A percentile compares a stretch with the other conserved stretches of the same genome.
These are phyloP conservation scores for Coniferiporia weirii DNA, from an alignment of 1,284 basidiomycete genomes.

Conservation along the genomic window DNA sequence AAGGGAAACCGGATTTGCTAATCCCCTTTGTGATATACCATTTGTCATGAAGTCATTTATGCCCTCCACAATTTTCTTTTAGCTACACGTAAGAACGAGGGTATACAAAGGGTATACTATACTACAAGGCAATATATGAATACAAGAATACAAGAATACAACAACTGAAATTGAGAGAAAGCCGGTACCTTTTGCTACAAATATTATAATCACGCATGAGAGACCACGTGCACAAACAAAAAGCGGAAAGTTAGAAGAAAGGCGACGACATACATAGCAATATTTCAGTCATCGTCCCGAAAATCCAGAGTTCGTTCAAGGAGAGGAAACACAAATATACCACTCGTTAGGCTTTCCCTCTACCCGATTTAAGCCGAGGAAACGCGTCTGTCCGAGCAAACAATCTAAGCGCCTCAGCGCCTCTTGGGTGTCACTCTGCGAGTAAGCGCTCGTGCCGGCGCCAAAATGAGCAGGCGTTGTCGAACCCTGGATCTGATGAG, in stretches of 20 bases:
- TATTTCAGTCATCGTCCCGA: no score
- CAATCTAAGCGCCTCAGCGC: constrained; percentile 15
- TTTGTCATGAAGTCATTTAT: no score
- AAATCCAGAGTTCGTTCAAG: background rate
- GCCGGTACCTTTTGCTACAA: no score
- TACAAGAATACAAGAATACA: background rate
- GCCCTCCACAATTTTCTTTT: no score
- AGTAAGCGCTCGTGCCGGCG: background rate
- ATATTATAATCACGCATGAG: background rate
- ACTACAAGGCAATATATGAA: background rate
- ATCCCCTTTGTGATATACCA: no score
- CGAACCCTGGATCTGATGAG: background rate
- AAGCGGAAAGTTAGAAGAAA: background rate
- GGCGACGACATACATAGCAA: no score
- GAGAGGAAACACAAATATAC: constrained; percentile 1
- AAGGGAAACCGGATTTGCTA: no score
- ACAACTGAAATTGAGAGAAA: background rate
- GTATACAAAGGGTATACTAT: background rate
- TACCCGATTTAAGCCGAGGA: constrained; percentile 2
- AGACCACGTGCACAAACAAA: background rate
- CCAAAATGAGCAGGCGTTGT: background rate
- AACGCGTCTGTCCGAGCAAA: constrained; percentile 13
- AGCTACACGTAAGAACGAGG: no score
- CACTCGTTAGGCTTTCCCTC: background rate
- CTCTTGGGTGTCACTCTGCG: background rate